Evolutionary conservation across 495 filamentous ascomycete genomes (phyloP), one percentile per base, ranked within the genome.

Genomic region (Cercophora sp.): DNA sequence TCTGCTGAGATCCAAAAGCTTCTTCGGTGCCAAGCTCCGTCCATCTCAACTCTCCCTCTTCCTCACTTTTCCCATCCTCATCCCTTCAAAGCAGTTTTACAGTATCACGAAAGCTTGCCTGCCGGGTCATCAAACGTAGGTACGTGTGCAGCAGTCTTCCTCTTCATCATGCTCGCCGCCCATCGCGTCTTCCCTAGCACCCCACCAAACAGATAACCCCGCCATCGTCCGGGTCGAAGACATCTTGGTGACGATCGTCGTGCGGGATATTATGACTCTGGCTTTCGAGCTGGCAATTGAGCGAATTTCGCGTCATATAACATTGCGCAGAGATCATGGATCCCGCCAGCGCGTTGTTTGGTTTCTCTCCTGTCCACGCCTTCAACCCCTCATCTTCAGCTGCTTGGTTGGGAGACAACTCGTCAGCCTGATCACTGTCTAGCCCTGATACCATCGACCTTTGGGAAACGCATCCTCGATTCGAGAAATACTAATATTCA

Each of bases 201-300:
- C 22, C 40, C 22, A 22, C 18, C 16, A 11, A 8, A 18, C 36
- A 43, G 35, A 39, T 11, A 40, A 46, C 50, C 49, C 52, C 45
- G 42, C 55, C 51, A 50, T 42, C 36, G 29, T 23, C 23, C 36
- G 22, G 10, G 31, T 19, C 27, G 35, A 23, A 23, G n/a, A 19
- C 23, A 8, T 20, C 20, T 48, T 37, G 45, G 54, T 47, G 52
- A 47, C 55, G 37, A 54, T n/a, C 3, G 10, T 35, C 47, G n/a
- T 61, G 63, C 57, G 63, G 52, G 52, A 66, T 61, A 62, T 59
- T 40, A 39, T 39, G 54, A 40, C 25, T 15, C 16, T 52, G n/a
- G 26, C 46, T 34, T 23, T 23, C 18, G 15, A 52, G 39, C 29
- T 48, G 20, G 29, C 27, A 48, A 39, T 40, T 64, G 64, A 66